Conservation (phyloP, 495 filamentous ascomycete genomes). For the Hypoxylon fragiforme region DNA sequence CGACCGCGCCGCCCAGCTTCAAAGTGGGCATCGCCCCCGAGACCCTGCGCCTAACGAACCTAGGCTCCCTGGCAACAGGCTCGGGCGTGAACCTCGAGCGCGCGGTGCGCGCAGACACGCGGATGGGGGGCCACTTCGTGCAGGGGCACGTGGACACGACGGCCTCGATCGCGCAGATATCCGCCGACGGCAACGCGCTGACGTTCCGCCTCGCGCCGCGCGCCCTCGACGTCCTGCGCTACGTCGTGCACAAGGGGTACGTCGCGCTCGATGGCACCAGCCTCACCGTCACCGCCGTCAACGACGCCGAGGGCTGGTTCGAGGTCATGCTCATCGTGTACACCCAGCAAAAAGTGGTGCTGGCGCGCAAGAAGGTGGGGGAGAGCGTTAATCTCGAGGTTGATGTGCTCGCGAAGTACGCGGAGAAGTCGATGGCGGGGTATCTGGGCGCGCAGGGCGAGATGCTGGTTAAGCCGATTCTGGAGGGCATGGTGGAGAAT, state of each 20-base stretch:
- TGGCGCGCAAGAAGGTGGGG: slow-evolving; percentile 76
- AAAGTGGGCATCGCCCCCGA: slow-evolving; percentile 95
- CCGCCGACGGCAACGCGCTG: slow-evolving; percentile 82
- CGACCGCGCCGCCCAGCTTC: slow-evolving; percentile 57
- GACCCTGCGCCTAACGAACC: slow-evolving; percentile 93
- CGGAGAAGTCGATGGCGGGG: slow-evolving; percentile 88
- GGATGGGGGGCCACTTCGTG: slow-evolving; percentile 84
- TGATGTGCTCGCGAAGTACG: slow-evolving; percentile 98
- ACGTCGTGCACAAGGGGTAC: slow-evolving; percentile 96
- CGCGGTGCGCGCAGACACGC: slow-evolving; percentile 82
- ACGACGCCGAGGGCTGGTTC: slow-evolving; percentile 80
- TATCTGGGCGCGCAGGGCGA: slow-evolving; percentile 62
- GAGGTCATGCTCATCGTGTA: slow-evolving; percentile 99
- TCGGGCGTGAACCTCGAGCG: slow-evolving; percentile 86
- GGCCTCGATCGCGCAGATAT: slow-evolving; percentile 68
- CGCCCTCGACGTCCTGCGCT: slow-evolving; percentile 65
- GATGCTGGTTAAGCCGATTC: slow-evolving; percentile 57
- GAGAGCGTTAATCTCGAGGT: slow-evolving; percentile 96
- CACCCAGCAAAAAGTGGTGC: slow-evolving; percentile 90
- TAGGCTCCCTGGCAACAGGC: slow-evolving; percentile 64
- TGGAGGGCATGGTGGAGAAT: slow-evolving; percentile 83
- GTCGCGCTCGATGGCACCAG: slow-evolving; percentile 96
- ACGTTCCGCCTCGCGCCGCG: slow-evolving; percentile 80
- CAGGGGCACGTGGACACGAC: slow-evolving; percentile 95
- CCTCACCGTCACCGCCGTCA: slow-evolving; percentile 84